Base-by-base conservation (phyloP, 169 alveolate genomes). In the Eimeria zaria region DNA sequence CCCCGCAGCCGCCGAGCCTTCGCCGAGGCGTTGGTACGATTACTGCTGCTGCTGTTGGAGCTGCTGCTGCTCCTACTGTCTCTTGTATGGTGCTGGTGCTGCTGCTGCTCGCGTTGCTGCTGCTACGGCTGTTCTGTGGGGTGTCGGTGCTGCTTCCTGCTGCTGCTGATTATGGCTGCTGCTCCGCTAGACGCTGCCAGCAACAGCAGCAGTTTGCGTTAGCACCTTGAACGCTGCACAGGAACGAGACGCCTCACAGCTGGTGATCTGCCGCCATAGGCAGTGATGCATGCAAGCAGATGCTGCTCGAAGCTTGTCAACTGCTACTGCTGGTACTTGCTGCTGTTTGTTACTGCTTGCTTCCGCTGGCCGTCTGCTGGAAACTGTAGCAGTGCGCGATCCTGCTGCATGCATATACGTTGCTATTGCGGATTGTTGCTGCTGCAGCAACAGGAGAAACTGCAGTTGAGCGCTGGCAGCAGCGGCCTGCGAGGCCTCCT, bases 1-100 rank as follows among this genome's bases (percentile, higher is more conserved):
- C 80, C 81, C 55, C 53, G 93, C 48, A 62, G 93, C 80, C 76
- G 93, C 60, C 27, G 80, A 60, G 93, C 76, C 30, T 62, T 60
- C 80, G 78, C 33, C 12, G 81, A 85, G 27, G 58, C 81, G 8
- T 36, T 62, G 78, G 93, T 60, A 60, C 58, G 80, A 18, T 20
- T 48, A 30, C 74, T 51, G 39, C n/a, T 4, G 73, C 48, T 51
- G 90, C 74, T 27, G 73, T n/a, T 53, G 62, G 62, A 53, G 3
- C 62, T 53, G 62, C 62, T 0, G 62, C 62, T 53, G 62, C 62
- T 53, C 18, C 62, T n/a, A n/a, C n/a, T n/a, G n/a, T n/a, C n/a
- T n/a, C n/a, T n/a, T 14, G 20, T 60, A 60, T 60, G 69, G 2
- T 60, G 69, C 69, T 60, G 69, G 69, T 9, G 69, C 69, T 60